phyloP scores from a whole-genome alignment of 441 rosid genomes.

The Croton setiger region DNA sequence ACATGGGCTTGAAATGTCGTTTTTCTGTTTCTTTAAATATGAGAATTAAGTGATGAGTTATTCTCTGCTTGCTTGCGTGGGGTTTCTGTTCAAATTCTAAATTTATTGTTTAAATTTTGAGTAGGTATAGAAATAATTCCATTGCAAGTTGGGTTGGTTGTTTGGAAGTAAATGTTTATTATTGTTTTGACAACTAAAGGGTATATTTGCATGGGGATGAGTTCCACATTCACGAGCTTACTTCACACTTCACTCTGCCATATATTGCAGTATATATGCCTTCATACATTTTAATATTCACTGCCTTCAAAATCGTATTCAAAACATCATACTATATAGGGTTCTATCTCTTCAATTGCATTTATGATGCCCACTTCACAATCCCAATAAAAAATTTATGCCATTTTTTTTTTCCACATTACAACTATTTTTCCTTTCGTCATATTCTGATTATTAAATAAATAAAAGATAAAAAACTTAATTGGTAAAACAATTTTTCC shows the following conservation, averaged over 20 bases:
- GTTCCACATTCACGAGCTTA: slow-evolving; percentile 25
- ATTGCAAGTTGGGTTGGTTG: slow-evolving; percentile 22
- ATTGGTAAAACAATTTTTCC: no score
- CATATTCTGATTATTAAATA: no score
- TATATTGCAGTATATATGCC: background rate
- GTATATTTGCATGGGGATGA: slow-evolving; percentile 35
- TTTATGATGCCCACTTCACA: no score
- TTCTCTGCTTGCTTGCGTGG: slow-evolving; percentile 22
- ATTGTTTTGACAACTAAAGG: slow-evolving; percentile 34
- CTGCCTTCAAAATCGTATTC: no score
- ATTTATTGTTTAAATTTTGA: slow-evolving; percentile 27
- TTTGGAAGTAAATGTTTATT: slow-evolving; percentile 24
- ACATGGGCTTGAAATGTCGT: slow-evolving; percentile 48
- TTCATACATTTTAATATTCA: no score
- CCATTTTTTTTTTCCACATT: no score
- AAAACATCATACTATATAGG: background rate
- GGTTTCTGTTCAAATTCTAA: slow-evolving; percentile 32
- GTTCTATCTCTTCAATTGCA: no score
- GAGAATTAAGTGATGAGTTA: slow-evolving; percentile 30
- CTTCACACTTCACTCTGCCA: slow-evolving; percentile 9
- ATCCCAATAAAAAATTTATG: no score
- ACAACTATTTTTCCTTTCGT: no score
- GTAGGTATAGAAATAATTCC: slow-evolving; percentile 18
- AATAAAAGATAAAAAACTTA: no score
- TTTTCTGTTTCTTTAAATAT: slow-evolving; percentile 22